Percentiles rank a stretch among this genome's conserved stretches.
These are phyloP conservation scores for Coccomyxa subellipsoidea DNA, from an alignment of 163 green algal species.

Conservation along the genomic window DNA sequence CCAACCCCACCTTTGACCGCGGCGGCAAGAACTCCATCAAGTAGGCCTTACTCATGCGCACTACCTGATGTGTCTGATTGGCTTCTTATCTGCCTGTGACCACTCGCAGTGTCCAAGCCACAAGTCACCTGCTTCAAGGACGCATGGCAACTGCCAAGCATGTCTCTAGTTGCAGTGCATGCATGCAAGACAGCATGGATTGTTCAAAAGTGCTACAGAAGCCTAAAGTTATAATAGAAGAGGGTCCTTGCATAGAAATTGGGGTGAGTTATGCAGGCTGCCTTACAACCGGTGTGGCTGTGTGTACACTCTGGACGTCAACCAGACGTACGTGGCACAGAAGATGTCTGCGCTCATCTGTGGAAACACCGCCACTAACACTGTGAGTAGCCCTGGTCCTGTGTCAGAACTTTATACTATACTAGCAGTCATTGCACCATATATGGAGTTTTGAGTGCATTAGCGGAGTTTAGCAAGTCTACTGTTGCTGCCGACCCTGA, in stretches of 20 bases:
- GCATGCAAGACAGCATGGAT: too few species aligned
- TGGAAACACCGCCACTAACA: constrained; percentile 19
- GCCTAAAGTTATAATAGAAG: too few species aligned
- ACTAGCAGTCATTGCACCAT: neutral
- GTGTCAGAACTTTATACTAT: neutral
- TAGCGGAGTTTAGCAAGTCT: too few species aligned
- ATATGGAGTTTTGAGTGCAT: too few species aligned
- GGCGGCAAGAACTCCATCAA: neutral
- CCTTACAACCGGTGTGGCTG: constrained; percentile 61
- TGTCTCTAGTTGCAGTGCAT: too few species aligned
- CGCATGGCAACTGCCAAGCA: too few species aligned
- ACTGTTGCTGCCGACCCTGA: too few species aligned
- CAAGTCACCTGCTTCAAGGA: too few species aligned
- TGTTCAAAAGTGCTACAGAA: too few species aligned
- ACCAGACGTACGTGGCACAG: constrained; percentile 23
- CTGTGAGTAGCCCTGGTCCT: neutral
- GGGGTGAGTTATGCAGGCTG: neutral
- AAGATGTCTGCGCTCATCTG: constrained; percentile 42
- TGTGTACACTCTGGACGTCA: constrained; percentile 49
- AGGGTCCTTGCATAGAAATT: neutral
- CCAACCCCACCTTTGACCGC: neutral
- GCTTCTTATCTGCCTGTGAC: too few species aligned
- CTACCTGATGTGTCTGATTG: neutral
- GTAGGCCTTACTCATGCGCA: neutral
- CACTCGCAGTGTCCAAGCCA: too few species aligned